Base-by-base conservation (phyloP, 352 stramenopile genomes). In the Vaucheria bursata region DNA sequence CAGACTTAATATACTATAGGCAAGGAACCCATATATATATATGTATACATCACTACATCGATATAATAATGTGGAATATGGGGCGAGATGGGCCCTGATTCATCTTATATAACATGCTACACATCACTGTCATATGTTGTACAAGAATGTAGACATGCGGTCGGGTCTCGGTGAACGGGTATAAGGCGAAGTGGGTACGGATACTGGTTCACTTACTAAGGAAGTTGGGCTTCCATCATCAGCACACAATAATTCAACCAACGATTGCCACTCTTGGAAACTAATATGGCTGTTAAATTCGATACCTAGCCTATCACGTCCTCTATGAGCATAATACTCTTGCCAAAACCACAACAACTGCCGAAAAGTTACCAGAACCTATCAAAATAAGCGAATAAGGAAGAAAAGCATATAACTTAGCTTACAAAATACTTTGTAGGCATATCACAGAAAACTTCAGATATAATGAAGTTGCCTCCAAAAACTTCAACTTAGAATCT, bases 271-370 rank as follows among this genome's bases (percentile, higher is more conserved):
- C 83, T 97, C 92, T 64, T 91, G 87, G 75, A 97, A 98, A 71
- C 90, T 87, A 52, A 98, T 88, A 84, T 96, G 92, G 34, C 91
- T 96, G 4, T 92, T 97, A 81, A 96, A 94, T 81, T 97, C 93
- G 1, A 98, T 86, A 32, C 89, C 93, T 40, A 97, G 87, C 18
- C 93, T 86, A 82, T 98, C 94, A 39, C 93, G 88, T 4, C 93
- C 93, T 64, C 92, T 87, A 4, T 94, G 92, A 1, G 91, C 91
- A 82, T 98, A 98, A 81, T 97, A 97, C 84, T 97, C 89, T 36
- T 93, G 89, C 74, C 78, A 84, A 69, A 84, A 82, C 74, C 78
- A 84, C 35, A 84, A 75, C 37, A 81, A 53, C 6, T 71, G 74
- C 25, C 78, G 40, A 75, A 84, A 81, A 18, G 37, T 64, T 45